Conservation (phyloP, 176 grass and related monocot genomes). For the Oropetium thomaeum region DNA sequence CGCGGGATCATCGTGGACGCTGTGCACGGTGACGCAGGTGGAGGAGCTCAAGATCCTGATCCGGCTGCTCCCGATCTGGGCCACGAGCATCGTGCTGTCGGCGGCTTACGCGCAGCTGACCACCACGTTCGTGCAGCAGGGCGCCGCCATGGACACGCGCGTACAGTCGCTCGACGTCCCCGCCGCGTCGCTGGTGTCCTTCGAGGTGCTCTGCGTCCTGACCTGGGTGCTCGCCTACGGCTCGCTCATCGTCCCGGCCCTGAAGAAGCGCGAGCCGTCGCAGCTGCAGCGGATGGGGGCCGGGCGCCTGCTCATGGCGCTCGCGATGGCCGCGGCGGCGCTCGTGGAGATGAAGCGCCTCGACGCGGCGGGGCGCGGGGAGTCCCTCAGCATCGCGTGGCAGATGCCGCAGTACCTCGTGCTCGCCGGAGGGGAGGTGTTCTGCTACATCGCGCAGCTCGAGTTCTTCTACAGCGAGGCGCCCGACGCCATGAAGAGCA, state of each 20-base stretch:
- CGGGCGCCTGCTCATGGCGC: constrained; percentile 53
- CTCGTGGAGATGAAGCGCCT: constrained; percentile 52
- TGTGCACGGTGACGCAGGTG: constrained; percentile 73
- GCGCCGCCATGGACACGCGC: constrained; percentile 45
- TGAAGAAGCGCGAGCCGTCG: constrained; percentile 35
- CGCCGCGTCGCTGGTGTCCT: constrained; percentile 41
- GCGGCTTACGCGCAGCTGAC: constrained; percentile 48
- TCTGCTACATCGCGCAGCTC: constrained; percentile 66
- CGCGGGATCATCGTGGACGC: constrained; percentile 25
- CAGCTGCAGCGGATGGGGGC: constrained; percentile 65
- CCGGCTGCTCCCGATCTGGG: constrained; percentile 55
- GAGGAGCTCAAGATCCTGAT: constrained; percentile 77
- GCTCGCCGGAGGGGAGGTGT: constrained; percentile 53
- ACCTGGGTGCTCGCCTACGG: constrained; percentile 43
- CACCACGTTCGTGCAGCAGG: constrained; percentile 58
- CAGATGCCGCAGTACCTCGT: constrained; percentile 72
- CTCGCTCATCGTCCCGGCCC: constrained; percentile 16
- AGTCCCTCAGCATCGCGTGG: constrained; percentile 54
- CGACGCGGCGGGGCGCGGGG: constrained; percentile 5
- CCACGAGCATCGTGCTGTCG: constrained; percentile 37
- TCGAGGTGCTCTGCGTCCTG: constrained; percentile 40
- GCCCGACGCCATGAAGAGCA: constrained; percentile 24
- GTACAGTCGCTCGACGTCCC: constrained; percentile 39
- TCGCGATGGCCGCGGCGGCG: constrained; percentile 53
- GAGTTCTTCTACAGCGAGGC: constrained; percentile 70